These are phyloP conservation scores for Ensete ventricosum DNA, from an alignment of 176 grass and related monocot genomes.

Conservation along the genomic window DNA sequence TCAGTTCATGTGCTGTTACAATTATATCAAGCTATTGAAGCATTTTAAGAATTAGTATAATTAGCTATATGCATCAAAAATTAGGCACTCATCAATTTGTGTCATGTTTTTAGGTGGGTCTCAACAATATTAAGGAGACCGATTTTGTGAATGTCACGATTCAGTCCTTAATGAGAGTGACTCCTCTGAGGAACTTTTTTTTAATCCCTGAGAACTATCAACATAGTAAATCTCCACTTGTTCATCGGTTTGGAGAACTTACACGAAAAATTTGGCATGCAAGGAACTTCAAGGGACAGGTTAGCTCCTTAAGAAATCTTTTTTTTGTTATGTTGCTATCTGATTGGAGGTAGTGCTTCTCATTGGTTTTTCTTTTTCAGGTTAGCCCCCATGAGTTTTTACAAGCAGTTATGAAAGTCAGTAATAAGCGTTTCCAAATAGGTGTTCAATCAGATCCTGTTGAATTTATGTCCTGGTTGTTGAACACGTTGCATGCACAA, in stretches of 20 bases:
- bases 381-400: constrained; percentile 97
- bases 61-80: neutral
- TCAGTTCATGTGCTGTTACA: neutral
- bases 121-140: constrained; percentile 99
- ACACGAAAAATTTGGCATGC: constrained; percentile 97
- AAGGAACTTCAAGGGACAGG: constrained; percentile 97
- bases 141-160: constrained; percentile 98
- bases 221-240: constrained; percentile 79
- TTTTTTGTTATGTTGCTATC: neutral
- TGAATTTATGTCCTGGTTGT: constrained; percentile 92
- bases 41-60: neutral
- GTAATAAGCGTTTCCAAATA: constrained; percentile 84
- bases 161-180: constrained; percentile 93
- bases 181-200: constrained; percentile 97
- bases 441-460: constrained; percentile 97
- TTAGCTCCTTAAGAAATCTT: constrained; percentile 1
- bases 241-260: constrained; percentile 92
- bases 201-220: constrained; percentile 93
- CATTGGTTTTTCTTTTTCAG: constrained; percentile 27
- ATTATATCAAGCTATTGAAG: neutral
- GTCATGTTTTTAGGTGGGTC: constrained; percentile 72
- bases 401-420: constrained; percentile 95
- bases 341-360: neutral
- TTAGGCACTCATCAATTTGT: constrained; percentile 5
- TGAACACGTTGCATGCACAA: constrained; percentile 77